phyloP scores from a whole-genome alignment of 2,329 filamentous ascomycete genomes.

The Truncatella angustata region DNA sequence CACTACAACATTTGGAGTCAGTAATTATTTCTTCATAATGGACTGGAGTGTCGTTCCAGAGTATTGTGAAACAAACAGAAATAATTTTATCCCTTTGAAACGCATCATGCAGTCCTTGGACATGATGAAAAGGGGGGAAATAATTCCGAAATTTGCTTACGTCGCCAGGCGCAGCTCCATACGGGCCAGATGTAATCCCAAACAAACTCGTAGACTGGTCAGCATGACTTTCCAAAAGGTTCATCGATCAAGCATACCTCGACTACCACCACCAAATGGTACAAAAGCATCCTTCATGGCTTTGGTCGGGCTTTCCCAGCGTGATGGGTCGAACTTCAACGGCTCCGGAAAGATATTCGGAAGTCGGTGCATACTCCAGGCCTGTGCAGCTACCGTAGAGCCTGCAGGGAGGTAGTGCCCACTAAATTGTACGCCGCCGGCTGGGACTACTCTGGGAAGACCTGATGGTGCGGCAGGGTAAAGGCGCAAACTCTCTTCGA shows the following conservation, averaged over 20 bases:
- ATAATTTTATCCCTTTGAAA: no score
- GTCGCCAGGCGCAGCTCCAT: constrained; percentile 50
- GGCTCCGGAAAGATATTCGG: constrained; percentile 38
- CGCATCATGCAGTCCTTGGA: no score
- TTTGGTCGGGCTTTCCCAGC: constrained; percentile 34
- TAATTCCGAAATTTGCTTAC: no score
- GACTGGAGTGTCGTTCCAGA: no score
- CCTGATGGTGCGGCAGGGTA: constrained; percentile 37
- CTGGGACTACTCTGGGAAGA: constrained; percentile 39
- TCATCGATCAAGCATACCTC: constrained; percentile 17
- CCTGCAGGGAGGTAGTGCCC: constrained; percentile 39
- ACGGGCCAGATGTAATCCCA: constrained; percentile 53
- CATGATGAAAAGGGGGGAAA: no score
- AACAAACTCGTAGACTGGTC: constrained; percentile 32
- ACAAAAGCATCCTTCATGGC: constrained; percentile 47
- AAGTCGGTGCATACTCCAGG: constrained; percentile 47
- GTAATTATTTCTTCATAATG: no score
- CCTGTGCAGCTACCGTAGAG: constrained; percentile 38
- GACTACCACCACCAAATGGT: constrained; percentile 45
- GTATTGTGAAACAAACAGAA: no score
- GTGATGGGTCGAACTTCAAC: constrained; percentile 29
- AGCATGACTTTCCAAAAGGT: background rate
- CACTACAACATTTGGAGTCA: no score
- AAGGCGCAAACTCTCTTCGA: constrained; percentile 44
- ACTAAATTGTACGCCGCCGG: constrained; percentile 34